Evolutionary conservation across 139 green algal genomes (phyloP).

Genomic region (Coelastrella sp.): DNA sequence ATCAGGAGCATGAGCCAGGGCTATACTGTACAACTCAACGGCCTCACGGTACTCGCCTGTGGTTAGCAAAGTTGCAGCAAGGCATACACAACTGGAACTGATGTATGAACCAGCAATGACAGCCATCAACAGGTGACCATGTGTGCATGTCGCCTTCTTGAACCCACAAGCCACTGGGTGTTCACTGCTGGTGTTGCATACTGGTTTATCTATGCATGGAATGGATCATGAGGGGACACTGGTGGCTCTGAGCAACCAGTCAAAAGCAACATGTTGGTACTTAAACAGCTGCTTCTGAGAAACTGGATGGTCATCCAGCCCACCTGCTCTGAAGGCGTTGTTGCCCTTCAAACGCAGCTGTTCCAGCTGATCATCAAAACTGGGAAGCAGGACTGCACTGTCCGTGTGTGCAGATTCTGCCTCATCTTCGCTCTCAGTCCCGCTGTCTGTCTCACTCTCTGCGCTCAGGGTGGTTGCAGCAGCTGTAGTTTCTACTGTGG

Average conservation of each 20-base stretch:
- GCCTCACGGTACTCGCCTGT: constrained; percentile 1
- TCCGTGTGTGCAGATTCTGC: background rate
- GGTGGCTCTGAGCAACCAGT: too few species aligned
- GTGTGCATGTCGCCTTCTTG: too few species aligned
- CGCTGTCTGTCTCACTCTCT: background rate
- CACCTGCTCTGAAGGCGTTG: constrained; percentile 3
- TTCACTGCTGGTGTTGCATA: too few species aligned
- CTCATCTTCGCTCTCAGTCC: background rate
- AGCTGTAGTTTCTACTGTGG: too few species aligned
- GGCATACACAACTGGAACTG: background rate
- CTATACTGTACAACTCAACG: background rate
- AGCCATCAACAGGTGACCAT: too few species aligned
- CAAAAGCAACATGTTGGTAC: too few species aligned
- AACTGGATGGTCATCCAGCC: too few species aligned
- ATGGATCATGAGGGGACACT: too few species aligned
- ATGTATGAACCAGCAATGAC: background rate
- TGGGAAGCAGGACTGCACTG: background rate
- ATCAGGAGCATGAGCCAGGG: constrained; percentile 3
- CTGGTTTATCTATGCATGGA: too few species aligned
- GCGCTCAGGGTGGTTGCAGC: too few species aligned
- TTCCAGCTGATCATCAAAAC: background rate
- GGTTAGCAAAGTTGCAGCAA: background rate
- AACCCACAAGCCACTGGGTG: too few species aligned
- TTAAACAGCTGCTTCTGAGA: too few species aligned
- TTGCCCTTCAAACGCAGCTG: constrained; percentile 3